A percentile compares a stretch with the other conserved stretches of the same genome.
These are phyloP conservation scores for Cytospora piceae DNA, from an alignment of 2,329 filamentous ascomycete genomes.

Conservation along the genomic window DNA sequence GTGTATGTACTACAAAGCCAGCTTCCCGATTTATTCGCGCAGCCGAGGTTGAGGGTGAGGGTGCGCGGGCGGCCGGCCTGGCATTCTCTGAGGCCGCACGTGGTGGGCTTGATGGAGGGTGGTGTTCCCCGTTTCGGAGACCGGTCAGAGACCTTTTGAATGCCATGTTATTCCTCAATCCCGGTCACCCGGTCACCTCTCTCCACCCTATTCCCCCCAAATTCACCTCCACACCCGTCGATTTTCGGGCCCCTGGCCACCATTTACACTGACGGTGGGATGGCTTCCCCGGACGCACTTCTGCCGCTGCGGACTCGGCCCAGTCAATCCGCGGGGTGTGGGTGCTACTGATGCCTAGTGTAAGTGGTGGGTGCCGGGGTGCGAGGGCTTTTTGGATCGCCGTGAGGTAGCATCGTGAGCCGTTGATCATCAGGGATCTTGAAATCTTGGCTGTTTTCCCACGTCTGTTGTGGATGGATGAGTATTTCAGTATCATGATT, in stretches of 20 bases:
- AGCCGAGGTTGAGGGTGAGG: constrained; percentile 6
- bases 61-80: constrained; percentile 11
- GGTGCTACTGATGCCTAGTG: too few species aligned
- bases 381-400: neutral
- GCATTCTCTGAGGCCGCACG: constrained; percentile 12
- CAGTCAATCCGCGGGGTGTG: too few species aligned
- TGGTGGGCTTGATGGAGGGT: constrained; percentile 19
- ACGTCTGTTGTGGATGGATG: neutral
- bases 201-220: neutral
- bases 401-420: neutral
- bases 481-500: neutral
- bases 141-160: constrained; percentile 14
- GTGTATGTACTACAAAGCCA: neutral
- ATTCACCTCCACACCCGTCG: neutral
- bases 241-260: constrained; percentile 3
- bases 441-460: constrained; percentile 1
- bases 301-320: too few species aligned
- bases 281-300: constrained; percentile 9
- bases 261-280: neutral
- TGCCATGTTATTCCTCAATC: constrained; percentile 5
- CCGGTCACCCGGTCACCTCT: neutral
- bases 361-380: neutral
- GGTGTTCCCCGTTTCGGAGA: constrained; percentile 21
- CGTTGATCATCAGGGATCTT: neutral
- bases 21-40: constrained; percentile 11